Evolutionary conservation across 768 basidiomycete genomes (phyloP).

Genomic region (Boletus pseudopeckii): DNA sequence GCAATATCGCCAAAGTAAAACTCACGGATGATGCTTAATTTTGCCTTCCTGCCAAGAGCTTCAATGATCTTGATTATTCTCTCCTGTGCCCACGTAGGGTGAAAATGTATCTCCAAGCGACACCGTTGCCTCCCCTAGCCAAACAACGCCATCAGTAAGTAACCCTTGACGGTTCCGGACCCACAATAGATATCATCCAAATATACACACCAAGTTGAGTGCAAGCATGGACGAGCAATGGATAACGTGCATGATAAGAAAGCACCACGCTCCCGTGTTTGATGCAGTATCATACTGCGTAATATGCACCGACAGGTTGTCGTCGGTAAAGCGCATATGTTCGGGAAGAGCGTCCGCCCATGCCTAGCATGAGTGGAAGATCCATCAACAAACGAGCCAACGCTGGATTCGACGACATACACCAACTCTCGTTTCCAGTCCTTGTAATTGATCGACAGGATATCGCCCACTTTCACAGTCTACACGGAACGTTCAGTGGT

Average conservation of each 20-base stretch:
- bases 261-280: conserved; percentile 80
- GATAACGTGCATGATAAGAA: conserved; percentile 68
- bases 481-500: conserved; percentile 26
- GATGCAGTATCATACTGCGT: conserved; percentile 79
- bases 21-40: conserved; percentile 45
- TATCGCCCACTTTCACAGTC: conserved; percentile 26
- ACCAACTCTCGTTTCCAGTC: conserved; percentile 45
- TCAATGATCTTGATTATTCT: conserved; percentile 39
- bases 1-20: conserved; percentile 33
- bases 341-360: conserved; percentile 71
- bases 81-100: conserved; percentile 35
- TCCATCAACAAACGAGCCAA: conserved; percentile 3
- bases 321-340: conserved; percentile 66
- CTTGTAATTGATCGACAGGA: conserved; percentile 36
- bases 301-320: conserved; percentile 64
- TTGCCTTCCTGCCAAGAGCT: conserved; percentile 39
- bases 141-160: not conserved
- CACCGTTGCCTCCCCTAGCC: conserved; percentile 33
- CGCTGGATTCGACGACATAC: conserved; percentile 7
- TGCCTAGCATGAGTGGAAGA: conserved; percentile 36
- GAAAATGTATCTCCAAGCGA: conserved; percentile 22
- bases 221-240: conserved; percentile 67
- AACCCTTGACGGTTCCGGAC: not conserved
- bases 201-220: conserved; percentile 54
- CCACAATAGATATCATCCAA: not conserved